phyloP scores from a whole-genome alignment of 441 rosid species.

The Erodium trifolium region DNA sequence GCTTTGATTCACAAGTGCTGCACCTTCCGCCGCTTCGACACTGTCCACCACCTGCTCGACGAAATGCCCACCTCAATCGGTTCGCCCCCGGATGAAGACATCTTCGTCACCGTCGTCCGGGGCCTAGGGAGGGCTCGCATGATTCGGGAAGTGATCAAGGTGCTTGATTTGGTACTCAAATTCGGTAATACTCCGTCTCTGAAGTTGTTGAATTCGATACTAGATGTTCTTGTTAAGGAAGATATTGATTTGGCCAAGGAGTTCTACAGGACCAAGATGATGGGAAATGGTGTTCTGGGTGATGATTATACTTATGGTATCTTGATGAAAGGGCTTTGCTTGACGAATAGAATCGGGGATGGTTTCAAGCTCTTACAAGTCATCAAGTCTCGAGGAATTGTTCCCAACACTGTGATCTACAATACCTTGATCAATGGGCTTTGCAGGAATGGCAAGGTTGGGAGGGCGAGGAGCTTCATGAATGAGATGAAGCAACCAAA shows the following conservation, averaged over 20 bases:
- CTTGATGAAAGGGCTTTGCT: constrained; percentile 85
- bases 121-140: constrained; percentile 60
- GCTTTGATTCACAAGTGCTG: constrained; percentile 57
- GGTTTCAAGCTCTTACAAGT: constrained; percentile 75
- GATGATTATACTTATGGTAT: constrained; percentile 82
- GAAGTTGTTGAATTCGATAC: constrained; percentile 57
- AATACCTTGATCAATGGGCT: constrained; percentile 67
- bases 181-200: constrained; percentile 50
- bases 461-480: constrained; percentile 80
- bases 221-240: constrained; percentile 69
- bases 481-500: constrained; percentile 57
- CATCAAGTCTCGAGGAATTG: constrained; percentile 41
- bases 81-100: constrained; percentile 55
- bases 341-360: constrained; percentile 70
- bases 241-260: constrained; percentile 72
- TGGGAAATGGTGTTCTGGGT: constrained; percentile 51
- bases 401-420: constrained; percentile 54
- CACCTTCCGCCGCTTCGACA: constrained; percentile 46
- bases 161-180: constrained; percentile 42
- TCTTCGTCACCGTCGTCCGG: constrained; percentile 53
- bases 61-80: constrained; percentile 69
- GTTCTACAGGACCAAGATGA: constrained; percentile 70
- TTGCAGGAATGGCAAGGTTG: constrained; percentile 68
- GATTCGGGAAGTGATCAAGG: constrained; percentile 41
- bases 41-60: constrained; percentile 65